Evolutionary conservation across 2,329 filamentous ascomycete genomes (phyloP).

Genomic region (Gnomoniopsis smithogilvyi): DNA sequence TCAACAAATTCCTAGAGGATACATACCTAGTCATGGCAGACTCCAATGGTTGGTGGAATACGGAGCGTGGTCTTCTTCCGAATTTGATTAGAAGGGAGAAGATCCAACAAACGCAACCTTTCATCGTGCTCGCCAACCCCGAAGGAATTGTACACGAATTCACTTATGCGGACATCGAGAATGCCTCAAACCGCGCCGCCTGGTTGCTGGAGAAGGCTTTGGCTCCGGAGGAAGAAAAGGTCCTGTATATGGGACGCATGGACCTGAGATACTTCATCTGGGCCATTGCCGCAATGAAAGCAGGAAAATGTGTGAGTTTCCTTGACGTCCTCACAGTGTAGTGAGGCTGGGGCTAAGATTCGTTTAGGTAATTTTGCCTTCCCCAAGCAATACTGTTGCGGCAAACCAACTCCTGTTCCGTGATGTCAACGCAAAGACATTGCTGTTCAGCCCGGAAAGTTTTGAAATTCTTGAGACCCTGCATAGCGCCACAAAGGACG

Average conservation of each 20-base stretch:
- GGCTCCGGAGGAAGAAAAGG: conserved; percentile 9
- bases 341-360: not conserved
- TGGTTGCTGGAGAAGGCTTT: conserved; percentile 20
- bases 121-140: not conserved
- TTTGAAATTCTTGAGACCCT: conserved; percentile 12
- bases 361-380: conserved; percentile 2
- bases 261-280: conserved; percentile 18
- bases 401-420: conserved; percentile 8
- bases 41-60: conserved; percentile 3
- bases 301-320: conserved; percentile 12
- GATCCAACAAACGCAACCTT: not conserved
- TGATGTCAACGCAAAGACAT: conserved; percentile 16
- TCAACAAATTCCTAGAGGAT: no score
- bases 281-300: conserved; percentile 14
- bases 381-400: conserved; percentile 6
- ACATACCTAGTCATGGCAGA: not conserved
- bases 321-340: not conserved
- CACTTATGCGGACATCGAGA: conserved; percentile 21
- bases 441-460: conserved; percentile 16
- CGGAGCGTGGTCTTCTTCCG: conserved; percentile 10
- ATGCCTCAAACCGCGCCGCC: conserved; percentile 20
- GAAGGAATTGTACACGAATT: conserved; percentile 15
- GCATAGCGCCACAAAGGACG: conserved; percentile 10
- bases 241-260: conserved; percentile 15
- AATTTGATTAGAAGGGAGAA: conserved; percentile 6